phyloP scores from a whole-genome alignment of 257 asterid genomes.

The Knoxia roxburghii region DNA sequence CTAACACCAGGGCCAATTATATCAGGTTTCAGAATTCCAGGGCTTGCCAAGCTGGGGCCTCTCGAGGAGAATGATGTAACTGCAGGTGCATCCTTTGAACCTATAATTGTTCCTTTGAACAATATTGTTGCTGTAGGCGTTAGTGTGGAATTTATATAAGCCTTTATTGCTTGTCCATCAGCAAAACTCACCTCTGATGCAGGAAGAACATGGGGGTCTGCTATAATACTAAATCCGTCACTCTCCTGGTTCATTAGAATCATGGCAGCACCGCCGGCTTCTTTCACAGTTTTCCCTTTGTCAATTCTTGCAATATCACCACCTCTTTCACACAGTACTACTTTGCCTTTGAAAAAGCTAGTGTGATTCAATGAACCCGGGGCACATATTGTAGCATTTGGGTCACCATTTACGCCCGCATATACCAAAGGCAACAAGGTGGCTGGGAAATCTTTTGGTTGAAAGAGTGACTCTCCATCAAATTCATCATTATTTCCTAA shows the following conservation, averaged over 20 bases:
- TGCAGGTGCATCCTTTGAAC: background rate
- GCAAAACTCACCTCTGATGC: background rate
- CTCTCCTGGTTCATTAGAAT: background rate
- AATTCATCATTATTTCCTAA: background rate
- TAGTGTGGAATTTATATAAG: background rate
- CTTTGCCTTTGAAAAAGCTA: background rate
- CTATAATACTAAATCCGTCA: background rate
- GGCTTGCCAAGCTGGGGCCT: background rate
- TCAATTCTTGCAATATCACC: background rate
- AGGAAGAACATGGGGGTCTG: background rate
- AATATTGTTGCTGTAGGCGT: background rate
- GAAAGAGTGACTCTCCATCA: background rate
- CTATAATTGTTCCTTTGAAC: background rate
- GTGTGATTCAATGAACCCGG: background rate
- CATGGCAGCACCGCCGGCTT: slow-evolving; percentile 2
- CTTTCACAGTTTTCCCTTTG: slow-evolving; percentile 5
- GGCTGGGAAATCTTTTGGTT: background rate
- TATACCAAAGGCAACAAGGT: background rate
- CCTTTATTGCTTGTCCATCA: background rate
- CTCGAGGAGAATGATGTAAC: background rate
- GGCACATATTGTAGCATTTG: background rate
- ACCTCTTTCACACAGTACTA: background rate
- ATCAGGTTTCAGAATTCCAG: background rate
- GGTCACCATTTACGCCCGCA: background rate
- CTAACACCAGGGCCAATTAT: background rate